Percentiles rank a stretch among this genome's conserved stretches.
Evolutionary conservation across 305 asterid genomes (phyloP).

Genomic region (Solanum hybrid): DNA sequence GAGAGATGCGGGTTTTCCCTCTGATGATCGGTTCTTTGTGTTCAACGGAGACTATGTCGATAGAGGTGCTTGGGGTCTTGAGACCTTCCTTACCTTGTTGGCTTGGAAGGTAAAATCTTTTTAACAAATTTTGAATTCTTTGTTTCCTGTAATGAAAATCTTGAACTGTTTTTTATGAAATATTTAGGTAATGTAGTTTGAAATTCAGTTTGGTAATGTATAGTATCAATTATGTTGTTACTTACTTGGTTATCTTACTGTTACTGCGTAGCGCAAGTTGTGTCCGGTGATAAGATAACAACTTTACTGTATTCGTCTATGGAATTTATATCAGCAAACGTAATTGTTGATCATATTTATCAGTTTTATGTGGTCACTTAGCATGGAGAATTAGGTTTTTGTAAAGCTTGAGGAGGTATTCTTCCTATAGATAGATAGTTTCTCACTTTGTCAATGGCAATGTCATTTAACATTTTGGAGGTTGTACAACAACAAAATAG

Average conservation of each 20-base stretch:
- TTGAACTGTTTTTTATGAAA: not conserved
- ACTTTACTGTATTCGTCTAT: not conserved
- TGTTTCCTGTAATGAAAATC: not conserved
- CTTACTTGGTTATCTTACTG: not conserved
- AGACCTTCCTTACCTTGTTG: slow-evolving; percentile 59
- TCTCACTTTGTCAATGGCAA: not conserved
- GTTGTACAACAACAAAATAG: not conserved
- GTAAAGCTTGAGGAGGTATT: not conserved
- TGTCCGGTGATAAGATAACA: not conserved
- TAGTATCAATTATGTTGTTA: not conserved
- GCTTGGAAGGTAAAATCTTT: slow-evolving; percentile 82
- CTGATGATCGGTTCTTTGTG: slow-evolving; percentile 63
- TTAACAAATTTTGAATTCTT: not conserved
- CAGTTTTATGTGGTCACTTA: not conserved
- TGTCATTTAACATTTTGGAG: not conserved
- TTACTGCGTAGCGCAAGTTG: not conserved
- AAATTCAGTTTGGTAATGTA: not conserved
- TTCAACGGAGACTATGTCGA: slow-evolving; percentile 95
- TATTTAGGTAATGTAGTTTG: not conserved
- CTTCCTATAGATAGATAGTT: not conserved
- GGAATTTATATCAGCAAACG: not conserved
- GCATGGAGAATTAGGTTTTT: not conserved
- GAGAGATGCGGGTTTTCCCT: slow-evolving; percentile 64
- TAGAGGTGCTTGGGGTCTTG: slow-evolving; percentile 98
- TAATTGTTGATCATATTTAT: not conserved